A percentile compares a stretch with the other conserved stretches of the same genome.
phyloP scores from a whole-genome alignment of 225 moss, liverwort and hornwort species.

The Climacium dendroides region DNA sequence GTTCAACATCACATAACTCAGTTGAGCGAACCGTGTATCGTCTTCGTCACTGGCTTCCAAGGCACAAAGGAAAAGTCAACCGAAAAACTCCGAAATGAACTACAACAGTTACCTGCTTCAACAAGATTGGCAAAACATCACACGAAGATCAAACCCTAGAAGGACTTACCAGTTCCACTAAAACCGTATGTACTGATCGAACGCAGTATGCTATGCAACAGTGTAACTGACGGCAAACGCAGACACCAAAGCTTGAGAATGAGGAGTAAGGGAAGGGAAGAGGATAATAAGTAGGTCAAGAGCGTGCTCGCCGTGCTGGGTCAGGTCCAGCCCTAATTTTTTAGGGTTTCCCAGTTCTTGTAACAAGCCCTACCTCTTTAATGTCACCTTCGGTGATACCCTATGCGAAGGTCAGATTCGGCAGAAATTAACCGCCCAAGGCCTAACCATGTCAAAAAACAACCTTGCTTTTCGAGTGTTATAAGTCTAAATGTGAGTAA shows the following conservation, averaged over 20 bases:
- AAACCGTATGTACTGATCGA: too few species aligned
- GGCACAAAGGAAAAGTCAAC: too few species aligned
- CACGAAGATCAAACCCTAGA: background rate
- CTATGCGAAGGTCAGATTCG: too few species aligned
- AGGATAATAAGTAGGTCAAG: background rate
- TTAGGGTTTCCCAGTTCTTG: background rate
- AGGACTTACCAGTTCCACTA: background rate
- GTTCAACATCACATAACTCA: background rate
- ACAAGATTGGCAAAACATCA: background rate
- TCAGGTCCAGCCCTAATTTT: background rate
- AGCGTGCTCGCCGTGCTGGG: background rate
- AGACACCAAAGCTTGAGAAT: too few species aligned
- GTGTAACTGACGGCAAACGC: too few species aligned
- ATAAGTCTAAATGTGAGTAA: too few species aligned
- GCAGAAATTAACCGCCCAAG: too few species aligned
- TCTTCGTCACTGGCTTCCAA: background rate
- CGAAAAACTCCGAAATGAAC: too few species aligned
- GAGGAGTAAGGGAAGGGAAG: fast-evolving
- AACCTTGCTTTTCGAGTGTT: too few species aligned
- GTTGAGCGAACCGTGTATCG: slow-evolving; percentile 9
- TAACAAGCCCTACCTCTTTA: background rate
- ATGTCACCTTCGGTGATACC: too few species aligned
- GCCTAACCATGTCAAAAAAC: too few species aligned
- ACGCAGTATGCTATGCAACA: background rate
- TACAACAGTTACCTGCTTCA: background rate